Conservation (phyloP, 176 grass and related monocot genomes). For the Tuctoria greenei region DNA sequence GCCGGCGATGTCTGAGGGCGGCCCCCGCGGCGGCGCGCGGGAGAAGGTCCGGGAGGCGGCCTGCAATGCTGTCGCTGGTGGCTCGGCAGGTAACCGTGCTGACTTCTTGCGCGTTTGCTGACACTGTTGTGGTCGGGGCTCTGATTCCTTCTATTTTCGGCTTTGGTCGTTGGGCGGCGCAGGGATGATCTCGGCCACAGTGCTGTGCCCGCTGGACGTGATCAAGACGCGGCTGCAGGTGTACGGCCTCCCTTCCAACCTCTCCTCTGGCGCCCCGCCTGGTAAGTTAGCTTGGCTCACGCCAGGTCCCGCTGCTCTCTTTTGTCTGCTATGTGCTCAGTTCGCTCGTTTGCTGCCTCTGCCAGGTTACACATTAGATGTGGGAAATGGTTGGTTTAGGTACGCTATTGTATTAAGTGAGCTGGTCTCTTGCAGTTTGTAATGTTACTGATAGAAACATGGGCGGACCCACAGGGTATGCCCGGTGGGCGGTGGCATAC, state of each 20-base stretch:
- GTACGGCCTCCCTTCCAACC: conserved; percentile 58
- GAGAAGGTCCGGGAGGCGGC: conserved; percentile 38
- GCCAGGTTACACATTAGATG: not conserved
- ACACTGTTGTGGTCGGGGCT: not conserved
- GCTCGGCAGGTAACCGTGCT: conserved; percentile 52
- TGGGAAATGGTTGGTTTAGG: not conserved
- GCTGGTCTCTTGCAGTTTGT: not conserved
- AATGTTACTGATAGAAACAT: not conserved
- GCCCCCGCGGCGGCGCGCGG: not conserved
- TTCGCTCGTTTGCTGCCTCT: not conserved
- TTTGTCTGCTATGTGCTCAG: not conserved
- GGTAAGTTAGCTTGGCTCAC: conserved; percentile 6
- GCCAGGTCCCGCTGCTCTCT: conserved; percentile 2
- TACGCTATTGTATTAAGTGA: not conserved
- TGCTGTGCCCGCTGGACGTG: conserved; percentile 88
- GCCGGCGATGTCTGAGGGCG: conserved; percentile 23
- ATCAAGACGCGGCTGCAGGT: conserved; percentile 93
- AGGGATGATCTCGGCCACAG: conserved; percentile 74
- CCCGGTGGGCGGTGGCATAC: too few species aligned
- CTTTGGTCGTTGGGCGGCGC: not conserved
- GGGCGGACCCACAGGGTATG: too few species aligned
- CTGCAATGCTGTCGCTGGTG: conserved; percentile 63
- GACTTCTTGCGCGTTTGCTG: not conserved
- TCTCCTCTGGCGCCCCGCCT: conserved; percentile 7
- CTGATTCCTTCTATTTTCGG: conserved; percentile 12